Conservation (phyloP, 169 alveolate species). For the Cryptosporidium xiaoi region DNA sequence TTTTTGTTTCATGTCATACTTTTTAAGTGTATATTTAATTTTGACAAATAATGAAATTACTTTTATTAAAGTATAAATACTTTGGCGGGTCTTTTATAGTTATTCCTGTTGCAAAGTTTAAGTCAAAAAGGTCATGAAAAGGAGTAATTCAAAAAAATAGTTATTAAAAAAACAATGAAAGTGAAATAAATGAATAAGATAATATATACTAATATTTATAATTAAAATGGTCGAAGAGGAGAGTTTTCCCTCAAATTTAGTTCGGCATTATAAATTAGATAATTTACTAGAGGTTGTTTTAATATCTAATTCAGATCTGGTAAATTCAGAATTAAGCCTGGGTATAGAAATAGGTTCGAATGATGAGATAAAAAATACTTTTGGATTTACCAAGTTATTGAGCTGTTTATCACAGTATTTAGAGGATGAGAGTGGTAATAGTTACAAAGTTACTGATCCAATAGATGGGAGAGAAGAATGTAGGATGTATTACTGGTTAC, state of each 20-base stretch:
- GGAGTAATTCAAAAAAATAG: no score
- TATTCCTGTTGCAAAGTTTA: no score
- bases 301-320: constrained; percentile 8
- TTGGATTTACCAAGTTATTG: constrained; percentile 25
- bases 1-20: no score
- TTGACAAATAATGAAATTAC: no score
- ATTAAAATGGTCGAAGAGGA: background rate
- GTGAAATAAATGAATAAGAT: no score
- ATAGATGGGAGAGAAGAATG: background rate
- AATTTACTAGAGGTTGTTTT: constrained; percentile 33
- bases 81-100: no score
- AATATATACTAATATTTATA: no score
- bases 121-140: no score
- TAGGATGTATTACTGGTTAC: constrained; percentile 34
- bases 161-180: no score
- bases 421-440: background rate
- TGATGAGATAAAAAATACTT: constrained; percentile 8
- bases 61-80: no score
- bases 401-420: constrained; percentile 22
- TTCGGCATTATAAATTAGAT: background rate
- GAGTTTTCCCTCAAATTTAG: background rate
- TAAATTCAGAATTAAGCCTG: constrained; percentile 6
- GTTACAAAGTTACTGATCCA: background rate
- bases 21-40: no score
- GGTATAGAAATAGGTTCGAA: constrained; percentile 13